A percentile compares a stretch with the other conserved stretches of the same genome.
phyloP scores from a whole-genome alignment of 768 basidiomycete species.

The Xanthoconium purpureum region DNA sequence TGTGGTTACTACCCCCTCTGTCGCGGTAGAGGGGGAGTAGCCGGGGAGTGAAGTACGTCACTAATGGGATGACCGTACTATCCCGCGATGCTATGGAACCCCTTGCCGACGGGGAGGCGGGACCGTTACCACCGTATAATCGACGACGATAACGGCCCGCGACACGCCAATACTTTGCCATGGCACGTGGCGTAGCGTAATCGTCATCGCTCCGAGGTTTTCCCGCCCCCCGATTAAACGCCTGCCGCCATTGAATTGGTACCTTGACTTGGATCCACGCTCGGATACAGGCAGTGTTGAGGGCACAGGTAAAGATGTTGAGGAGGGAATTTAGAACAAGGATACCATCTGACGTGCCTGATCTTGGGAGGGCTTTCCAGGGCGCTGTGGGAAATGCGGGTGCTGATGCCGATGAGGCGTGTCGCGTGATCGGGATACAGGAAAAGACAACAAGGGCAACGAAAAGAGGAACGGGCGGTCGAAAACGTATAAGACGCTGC shows the following conservation, averaged over 20 bases:
- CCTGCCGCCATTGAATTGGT: constrained; percentile 9
- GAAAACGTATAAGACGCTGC: constrained; percentile 5
- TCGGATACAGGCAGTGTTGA: constrained; percentile 17
- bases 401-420: neutral
- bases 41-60: constrained; percentile 36
- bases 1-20: neutral
- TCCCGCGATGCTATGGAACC: constrained; percentile 2
- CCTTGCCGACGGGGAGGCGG: neutral
- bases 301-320: constrained; percentile 6
- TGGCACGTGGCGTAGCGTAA: constrained; percentile 23
- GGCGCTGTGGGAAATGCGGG: constrained; percentile 4
- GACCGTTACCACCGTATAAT: constrained; percentile 22
- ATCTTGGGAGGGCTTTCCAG: constrained; percentile 1
- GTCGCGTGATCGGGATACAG: constrained; percentile 6
- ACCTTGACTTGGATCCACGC: constrained; percentile 8
- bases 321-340: constrained; percentile 8
- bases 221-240: neutral
- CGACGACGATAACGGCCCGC: constrained; percentile 27
- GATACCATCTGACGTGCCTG: neutral
- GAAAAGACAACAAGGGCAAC: constrained; percentile 11
- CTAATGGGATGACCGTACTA: constrained; percentile 16
- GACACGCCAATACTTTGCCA: constrained; percentile 33
- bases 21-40: constrained; percentile 40
- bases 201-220: constrained; percentile 2
- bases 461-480: constrained; percentile 1